Conservation (phyloP, 345 rosid genomes). For the Salix udensis region DNA sequence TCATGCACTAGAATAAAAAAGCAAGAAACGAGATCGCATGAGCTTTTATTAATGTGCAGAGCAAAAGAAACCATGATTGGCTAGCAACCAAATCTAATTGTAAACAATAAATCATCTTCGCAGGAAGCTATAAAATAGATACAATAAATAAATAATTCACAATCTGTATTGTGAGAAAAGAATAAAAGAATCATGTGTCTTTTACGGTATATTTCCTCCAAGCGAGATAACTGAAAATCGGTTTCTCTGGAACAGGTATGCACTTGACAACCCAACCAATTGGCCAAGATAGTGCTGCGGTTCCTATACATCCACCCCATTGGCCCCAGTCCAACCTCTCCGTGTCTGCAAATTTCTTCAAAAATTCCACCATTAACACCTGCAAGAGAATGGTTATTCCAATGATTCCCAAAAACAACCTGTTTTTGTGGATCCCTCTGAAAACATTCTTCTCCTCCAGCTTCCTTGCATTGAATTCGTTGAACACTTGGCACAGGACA, state of each 20-base stretch:
- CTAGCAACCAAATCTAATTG: not conserved
- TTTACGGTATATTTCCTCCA: conserved; percentile 2
- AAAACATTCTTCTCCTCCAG: conserved; percentile 74
- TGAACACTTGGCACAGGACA: conserved; percentile 71
- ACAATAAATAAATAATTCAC: not conserved
- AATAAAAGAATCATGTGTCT: not conserved
- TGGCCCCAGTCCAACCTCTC: conserved; percentile 64
- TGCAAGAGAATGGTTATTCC: conserved; percentile 51
- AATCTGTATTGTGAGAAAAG: not conserved
- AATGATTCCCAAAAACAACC: conserved; percentile 54
- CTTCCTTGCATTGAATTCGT: conserved; percentile 77
- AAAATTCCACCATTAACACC: conserved; percentile 68
- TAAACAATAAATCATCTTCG: not conserved
- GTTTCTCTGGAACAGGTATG: conserved; percentile 52
- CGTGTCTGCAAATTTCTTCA: conserved; percentile 64
- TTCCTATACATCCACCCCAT: conserved; percentile 57
- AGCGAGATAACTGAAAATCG: conserved; percentile 44
- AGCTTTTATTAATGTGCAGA: too few relatives aligned
- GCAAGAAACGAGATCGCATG: not conserved
- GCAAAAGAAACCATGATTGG: not conserved
- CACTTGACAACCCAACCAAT: conserved; percentile 61
- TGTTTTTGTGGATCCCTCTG: conserved; percentile 59
- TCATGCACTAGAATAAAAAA: not conserved
- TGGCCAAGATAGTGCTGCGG: conserved; percentile 66
- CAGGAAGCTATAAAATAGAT: not conserved